These are phyloP conservation scores for Colletotrichum musae DNA, from an alignment of 2,329 filamentous ascomycete genomes.

Conservation along the genomic window DNA sequence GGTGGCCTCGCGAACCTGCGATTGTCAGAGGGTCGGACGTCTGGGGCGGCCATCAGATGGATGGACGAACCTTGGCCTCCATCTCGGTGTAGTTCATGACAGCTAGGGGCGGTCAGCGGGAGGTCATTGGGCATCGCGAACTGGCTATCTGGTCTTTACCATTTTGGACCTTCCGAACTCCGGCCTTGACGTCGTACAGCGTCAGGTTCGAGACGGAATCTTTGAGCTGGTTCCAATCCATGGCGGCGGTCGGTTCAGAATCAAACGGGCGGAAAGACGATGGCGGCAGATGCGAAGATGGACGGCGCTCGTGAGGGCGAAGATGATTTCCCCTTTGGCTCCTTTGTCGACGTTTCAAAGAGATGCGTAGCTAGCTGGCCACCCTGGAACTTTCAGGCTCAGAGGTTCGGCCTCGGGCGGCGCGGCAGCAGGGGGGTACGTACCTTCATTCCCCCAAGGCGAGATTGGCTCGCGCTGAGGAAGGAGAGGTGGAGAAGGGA, in stretches of 20 bases:
- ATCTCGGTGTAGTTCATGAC: constrained; percentile 99
- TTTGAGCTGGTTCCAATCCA: constrained; percentile 90
- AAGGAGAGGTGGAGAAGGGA: constrained; percentile 13
- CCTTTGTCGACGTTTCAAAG: constrained; percentile 42
- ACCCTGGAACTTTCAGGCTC: constrained; percentile 41
- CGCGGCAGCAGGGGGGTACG: constrained; percentile 36
- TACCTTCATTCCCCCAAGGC: constrained; percentile 23
- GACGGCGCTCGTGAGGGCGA: constrained; percentile 17
- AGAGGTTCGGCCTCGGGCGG: constrained; percentile 37
- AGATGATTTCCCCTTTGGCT: constrained; percentile 19
- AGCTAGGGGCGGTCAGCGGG: constrained; percentile 68
- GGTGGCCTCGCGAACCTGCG: constrained; percentile 92
- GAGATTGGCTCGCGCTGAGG: constrained; percentile 4
- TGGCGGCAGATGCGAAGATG: constrained; percentile 11
- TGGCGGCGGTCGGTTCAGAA: constrained; percentile 56
- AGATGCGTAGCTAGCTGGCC: constrained; percentile 36
- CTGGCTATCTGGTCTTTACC: constrained; percentile 68
- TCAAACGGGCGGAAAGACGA: constrained; percentile 19
- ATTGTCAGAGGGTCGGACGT: constrained; percentile 41
- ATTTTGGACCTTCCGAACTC: constrained; percentile 97
- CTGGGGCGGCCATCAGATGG: constrained; percentile 14
- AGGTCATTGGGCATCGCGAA: constrained; percentile 10
- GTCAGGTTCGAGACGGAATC: constrained; percentile 92
- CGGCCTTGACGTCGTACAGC: constrained; percentile 95
- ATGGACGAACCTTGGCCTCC: constrained; percentile 74